Percentiles rank a stretch among this genome's conserved stretches.
Conservation (phyloP, 2,329 filamentous ascomycete species). For the Domatiomyces globalis region DNA sequence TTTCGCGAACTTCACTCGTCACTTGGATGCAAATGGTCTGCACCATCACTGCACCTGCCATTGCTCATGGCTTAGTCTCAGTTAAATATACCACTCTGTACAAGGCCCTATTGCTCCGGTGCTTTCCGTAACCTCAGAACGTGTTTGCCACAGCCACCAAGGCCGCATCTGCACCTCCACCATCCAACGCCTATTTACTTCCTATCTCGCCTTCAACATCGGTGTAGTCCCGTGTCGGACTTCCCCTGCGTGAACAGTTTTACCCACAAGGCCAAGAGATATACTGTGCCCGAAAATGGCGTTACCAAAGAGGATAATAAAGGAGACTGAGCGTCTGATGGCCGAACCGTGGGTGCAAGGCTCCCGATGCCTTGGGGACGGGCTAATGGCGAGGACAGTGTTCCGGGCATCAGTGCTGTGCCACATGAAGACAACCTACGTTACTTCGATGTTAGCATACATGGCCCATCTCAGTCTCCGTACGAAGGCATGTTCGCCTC, state of each 20-base stretch:
- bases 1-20: not conserved
- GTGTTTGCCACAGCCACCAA: not conserved
- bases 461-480: constrained; percentile 80
- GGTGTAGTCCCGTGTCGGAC: not conserved
- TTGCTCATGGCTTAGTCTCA: too few species aligned
- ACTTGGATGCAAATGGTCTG: not conserved
- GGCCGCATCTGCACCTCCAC: not conserved
- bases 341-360: constrained; percentile 64
- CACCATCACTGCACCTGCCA: not conserved
- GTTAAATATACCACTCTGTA: not conserved
- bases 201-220: not conserved
- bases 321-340: constrained; percentile 95
- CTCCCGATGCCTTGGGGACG: constrained; percentile 4
- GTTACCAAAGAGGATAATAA: constrained; percentile 90
- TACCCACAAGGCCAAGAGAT: not conserved
- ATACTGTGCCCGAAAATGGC: constrained; percentile 32
- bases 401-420: constrained; percentile 87
- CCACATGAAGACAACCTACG: constrained; percentile 95
- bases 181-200: not conserved
- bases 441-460: constrained; percentile 96
- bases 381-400: constrained; percentile 38
- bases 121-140: not conserved
- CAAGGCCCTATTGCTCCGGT: not conserved
- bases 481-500: constrained; percentile 59
- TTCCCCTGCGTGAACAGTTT: constrained; percentile 1